Evolutionary conservation across 257 asterid species (phyloP), one percentile per base, ranked within the genome.

Genomic region (Solanum dulcamara): DNA sequence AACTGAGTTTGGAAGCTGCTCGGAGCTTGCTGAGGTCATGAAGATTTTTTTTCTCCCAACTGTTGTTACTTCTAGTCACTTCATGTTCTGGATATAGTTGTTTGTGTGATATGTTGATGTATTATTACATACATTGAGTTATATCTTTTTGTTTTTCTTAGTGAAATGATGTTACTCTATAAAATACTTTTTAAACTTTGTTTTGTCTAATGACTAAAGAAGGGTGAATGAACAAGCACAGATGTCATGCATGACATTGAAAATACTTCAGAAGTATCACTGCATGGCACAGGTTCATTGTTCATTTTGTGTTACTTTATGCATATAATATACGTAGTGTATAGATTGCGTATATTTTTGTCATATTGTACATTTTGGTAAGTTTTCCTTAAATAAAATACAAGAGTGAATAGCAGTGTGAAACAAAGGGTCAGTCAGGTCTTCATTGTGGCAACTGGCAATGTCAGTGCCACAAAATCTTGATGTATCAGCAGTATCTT

Each of bases 1-100:
- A 94, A 59, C 83, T 94, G 77, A 87, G 94, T 32, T 55, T 83
- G 70, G 97, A 93, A 59, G 94, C 92, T 86, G 98, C 97, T 75
- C 88, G 83, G 88, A 89, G 85, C 32, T 88, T 91, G 44, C 26
- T 92, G 79, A 88, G 89, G 85, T 88, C 92, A 5, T 83, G 81
- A 67, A 10, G 80, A 14, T 22, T 46, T 83, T 42, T 64, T 37
- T 28, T 4, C 12, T 13, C 37, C 11, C 0, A 46, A 46, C 42
- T 77, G 62, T 42, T 74, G 37, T 77, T 77, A 46, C 26, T 77
- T 77, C 9, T 74, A 42, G 22, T 77, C 40, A 7, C 40, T 77
- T 77, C 26, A 46, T 75, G 37, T 24, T 74, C 14, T 44, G 57
- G 57, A 44, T 14, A 77, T 10, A 44, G 15, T 8, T 75, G 5